Conservation (phyloP, 176 grass and related monocot species). For the Juncus inflexus region DNA sequence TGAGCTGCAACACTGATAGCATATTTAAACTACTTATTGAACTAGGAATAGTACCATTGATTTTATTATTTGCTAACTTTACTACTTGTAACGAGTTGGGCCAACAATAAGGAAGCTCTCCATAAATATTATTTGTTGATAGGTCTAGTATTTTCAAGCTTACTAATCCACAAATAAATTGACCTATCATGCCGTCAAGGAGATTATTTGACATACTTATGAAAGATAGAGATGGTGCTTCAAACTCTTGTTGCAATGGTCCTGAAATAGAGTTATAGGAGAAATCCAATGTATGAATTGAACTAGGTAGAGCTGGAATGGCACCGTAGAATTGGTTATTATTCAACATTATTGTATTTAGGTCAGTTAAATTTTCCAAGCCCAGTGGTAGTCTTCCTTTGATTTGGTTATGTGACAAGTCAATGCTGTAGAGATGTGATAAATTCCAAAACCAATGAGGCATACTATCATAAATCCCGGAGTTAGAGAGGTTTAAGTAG, state of each 20-base stretch:
- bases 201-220: not conserved
- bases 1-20: constrained; percentile 13
- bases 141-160: constrained; percentile 18
- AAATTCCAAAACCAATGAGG: constrained; percentile 24
- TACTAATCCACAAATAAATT: constrained; percentile 23
- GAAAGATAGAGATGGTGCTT: too few species aligned
- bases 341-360: too few species aligned
- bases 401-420: constrained; percentile 24
- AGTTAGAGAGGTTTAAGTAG: too few species aligned
- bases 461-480: constrained; percentile 10
- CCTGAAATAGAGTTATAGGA: too few species aligned
- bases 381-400: too few species aligned
- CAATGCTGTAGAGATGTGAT: not conserved
- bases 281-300: too few species aligned
- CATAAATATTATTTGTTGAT: constrained; percentile 18
- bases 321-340: too few species aligned
- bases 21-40: constrained; percentile 6
- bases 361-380: too few species aligned
- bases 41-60: constrained; percentile 19
- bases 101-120: constrained; percentile 23
- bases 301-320: too few species aligned
- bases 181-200: not conserved
- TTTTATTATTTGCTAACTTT: constrained; percentile 13
- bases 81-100: not conserved
- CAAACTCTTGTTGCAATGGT: too few species aligned